Evolutionary conservation across 148 eudicot species (phyloP).

Genomic region (Fagopyrum esculentum): DNA sequence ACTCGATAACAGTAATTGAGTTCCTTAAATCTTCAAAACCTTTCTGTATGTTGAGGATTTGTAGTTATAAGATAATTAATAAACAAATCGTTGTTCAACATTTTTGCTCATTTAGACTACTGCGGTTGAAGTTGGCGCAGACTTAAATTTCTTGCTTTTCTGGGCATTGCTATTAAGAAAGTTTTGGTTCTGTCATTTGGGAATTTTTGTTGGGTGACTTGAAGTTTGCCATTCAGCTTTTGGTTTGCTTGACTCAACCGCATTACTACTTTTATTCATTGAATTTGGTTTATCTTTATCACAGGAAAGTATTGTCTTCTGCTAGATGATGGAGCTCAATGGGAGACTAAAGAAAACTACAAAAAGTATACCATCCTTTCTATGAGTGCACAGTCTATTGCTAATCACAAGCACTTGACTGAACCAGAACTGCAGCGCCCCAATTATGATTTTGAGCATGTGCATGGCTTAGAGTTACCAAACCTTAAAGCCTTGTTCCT

Average conservation of each 20-base stretch:
- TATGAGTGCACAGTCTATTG: background rate
- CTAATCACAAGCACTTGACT: background rate
- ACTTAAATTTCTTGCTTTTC: background rate
- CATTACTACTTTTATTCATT: background rate
- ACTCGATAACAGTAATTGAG: background rate
- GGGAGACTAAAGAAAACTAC: background rate
- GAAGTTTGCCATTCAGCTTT: background rate
- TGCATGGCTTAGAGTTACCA: background rate
- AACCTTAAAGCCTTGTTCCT: slow-evolving; percentile 5
- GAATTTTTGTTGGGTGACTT: background rate
- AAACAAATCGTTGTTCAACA: background rate
- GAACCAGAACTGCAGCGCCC: background rate
- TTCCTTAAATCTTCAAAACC: background rate
- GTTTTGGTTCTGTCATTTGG: background rate
- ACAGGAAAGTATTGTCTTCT: background rate
- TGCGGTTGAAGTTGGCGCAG: background rate
- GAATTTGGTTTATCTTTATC: background rate
- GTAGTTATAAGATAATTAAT: background rate
- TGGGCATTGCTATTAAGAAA: background rate
- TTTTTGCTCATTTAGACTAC: too few relatives aligned
- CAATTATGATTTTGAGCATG: background rate
- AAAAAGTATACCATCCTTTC: background rate
- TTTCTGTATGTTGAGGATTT: background rate
- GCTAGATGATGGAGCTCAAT: background rate
- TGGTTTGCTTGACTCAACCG: background rate